These are phyloP conservation scores for Nigrospora oryzae DNA, from an alignment of 2,329 filamentous ascomycete genomes.

Conservation along the genomic window DNA sequence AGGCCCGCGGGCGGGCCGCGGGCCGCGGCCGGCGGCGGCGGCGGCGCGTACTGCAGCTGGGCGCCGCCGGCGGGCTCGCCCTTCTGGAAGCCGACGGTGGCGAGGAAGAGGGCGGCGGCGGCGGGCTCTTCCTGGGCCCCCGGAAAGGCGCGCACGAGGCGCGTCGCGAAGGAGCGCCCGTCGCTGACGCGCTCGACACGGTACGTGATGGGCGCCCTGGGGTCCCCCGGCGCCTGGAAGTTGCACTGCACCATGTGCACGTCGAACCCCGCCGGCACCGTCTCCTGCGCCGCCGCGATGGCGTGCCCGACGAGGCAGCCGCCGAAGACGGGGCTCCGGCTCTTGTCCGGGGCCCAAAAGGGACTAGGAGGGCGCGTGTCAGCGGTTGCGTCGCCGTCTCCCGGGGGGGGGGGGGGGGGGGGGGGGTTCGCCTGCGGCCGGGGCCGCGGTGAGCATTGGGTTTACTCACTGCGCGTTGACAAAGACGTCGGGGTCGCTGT, in stretches of 20 bases:
- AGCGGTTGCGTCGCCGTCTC: too few relatives aligned
- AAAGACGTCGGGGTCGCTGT: neutral
- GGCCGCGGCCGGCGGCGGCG: neutral
- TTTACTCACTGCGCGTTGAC: neutral
- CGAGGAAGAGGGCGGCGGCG: neutral
- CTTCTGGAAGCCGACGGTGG: slow-evolving; percentile 3
- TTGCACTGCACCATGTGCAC: slow-evolving; percentile 4
- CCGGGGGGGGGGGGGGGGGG: neutral
- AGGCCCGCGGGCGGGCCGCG: neutral
- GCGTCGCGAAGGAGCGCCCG: slow-evolving; percentile 3
- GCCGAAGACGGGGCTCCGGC: slow-evolving; percentile 3
- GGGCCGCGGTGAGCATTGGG: neutral
- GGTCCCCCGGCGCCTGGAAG: slow-evolving; percentile 2
- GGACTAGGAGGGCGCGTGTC: neutral
- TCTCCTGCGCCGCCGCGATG: slow-evolving; percentile 5
- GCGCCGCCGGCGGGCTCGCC: neutral
- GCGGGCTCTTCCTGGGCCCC: neutral
- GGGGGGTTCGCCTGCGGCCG: neutral
- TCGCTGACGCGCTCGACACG: slow-evolving; percentile 5
- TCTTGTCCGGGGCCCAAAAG: slow-evolving; percentile 1
- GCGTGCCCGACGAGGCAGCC: slow-evolving; percentile 4
- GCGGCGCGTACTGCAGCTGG: neutral
- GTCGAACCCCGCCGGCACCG: slow-evolving; percentile 3
- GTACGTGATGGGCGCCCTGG: neutral
- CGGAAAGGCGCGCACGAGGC: slow-evolving; percentile 4